Evolutionary conservation across 2,329 filamentous ascomycete genomes (phyloP).

Genomic region (Balansia obtecta): DNA sequence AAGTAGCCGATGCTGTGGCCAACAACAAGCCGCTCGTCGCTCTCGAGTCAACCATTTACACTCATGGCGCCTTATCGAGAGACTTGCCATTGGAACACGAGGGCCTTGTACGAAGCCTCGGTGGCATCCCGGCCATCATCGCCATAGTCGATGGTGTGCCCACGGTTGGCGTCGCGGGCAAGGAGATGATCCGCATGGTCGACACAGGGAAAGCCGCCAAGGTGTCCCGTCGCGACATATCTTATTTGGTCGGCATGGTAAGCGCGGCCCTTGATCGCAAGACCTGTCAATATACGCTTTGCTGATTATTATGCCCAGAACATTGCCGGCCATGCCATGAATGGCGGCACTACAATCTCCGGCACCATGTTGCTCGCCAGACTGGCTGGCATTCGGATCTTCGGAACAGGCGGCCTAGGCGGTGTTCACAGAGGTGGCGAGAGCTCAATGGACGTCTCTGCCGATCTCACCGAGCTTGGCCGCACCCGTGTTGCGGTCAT

Average conservation of each 20-base stretch:
- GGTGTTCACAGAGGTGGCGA: constrained; percentile 88
- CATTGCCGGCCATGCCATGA: constrained; percentile 51
- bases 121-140: constrained; percentile 81
- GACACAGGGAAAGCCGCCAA: constrained; percentile 59
- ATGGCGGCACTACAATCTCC: constrained; percentile 87
- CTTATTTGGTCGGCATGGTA: constrained; percentile 68
- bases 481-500: constrained; percentile 81
- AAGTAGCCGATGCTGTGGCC: constrained; percentile 66
- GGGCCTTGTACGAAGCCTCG: constrained; percentile 65
- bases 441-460: constrained; percentile 81
- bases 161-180: constrained; percentile 59
- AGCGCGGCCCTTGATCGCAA: constrained; percentile 12
- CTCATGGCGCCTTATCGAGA: constrained; percentile 76
- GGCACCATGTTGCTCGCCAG: constrained; percentile 86
- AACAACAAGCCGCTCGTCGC: constrained; percentile 76
- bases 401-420: constrained; percentile 88
- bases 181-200: constrained; percentile 65
- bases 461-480: constrained; percentile 87
- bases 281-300: constrained; percentile 2
- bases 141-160: constrained; percentile 77
- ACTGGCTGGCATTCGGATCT: constrained; percentile 78
- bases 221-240: constrained; percentile 76
- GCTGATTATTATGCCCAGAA: constrained; percentile 30
- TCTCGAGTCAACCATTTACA: constrained; percentile 93
- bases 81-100: constrained; percentile 68